Conservation (phyloP, 371 early-diverging fungal genomes). For the Mucor piriformis region DNA sequence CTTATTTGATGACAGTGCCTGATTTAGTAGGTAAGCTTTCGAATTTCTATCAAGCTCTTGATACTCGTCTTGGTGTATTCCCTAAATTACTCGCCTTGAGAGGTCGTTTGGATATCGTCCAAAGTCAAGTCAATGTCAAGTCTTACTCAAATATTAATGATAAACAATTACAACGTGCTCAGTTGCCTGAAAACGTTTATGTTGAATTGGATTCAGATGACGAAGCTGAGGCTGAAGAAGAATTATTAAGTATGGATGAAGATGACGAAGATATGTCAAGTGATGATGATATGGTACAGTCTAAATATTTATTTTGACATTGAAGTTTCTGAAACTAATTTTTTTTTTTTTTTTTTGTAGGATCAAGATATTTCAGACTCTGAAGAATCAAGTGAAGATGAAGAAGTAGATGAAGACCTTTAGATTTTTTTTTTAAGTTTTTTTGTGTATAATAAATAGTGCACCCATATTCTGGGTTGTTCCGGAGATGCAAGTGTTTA, state of each 20-base stretch:
- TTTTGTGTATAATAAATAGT: not conserved
- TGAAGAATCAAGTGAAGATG: constrained; percentile 18
- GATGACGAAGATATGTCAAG: constrained; percentile 23
- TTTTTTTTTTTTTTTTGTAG: not conserved
- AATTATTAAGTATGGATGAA: constrained; percentile 41
- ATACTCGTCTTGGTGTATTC: constrained; percentile 63
- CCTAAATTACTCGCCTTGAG: constrained; percentile 66
- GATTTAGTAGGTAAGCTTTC: constrained; percentile 66
- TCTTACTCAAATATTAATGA: constrained; percentile 47
- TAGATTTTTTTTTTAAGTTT: not conserved
- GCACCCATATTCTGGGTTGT: not conserved
- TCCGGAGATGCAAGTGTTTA: constrained; percentile 8
- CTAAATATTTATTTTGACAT: no score
- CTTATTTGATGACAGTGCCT: constrained; percentile 74
- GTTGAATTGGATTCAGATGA: constrained; percentile 65
- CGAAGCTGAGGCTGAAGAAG: constrained; percentile 47
- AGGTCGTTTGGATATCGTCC: constrained; percentile 81
- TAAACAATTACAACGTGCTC: constrained; percentile 34
- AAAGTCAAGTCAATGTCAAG: constrained; percentile 69
- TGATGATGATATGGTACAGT: constrained; percentile 24
- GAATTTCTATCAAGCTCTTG: constrained; percentile 73
- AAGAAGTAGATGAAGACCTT: constrained; percentile 12
- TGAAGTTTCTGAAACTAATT: not conserved
- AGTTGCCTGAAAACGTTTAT: constrained; percentile 52
- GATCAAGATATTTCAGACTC: constrained; percentile 15